Evolutionary conservation across 164 flowering plant species (phyloP), one percentile per base, ranked within the genome.

Genomic region (Liriodendron chinense): DNA sequence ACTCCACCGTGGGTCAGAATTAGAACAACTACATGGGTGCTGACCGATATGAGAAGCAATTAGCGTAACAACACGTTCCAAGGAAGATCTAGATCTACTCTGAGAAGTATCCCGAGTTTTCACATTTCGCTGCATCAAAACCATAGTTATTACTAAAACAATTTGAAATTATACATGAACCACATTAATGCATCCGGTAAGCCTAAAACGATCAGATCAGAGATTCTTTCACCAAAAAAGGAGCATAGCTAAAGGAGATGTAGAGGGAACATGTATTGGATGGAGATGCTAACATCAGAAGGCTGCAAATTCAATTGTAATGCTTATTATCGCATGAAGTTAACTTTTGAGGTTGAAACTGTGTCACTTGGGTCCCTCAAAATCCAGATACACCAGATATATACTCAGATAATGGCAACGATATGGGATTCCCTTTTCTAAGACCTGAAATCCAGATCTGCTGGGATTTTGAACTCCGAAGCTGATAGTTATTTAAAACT

Each of bases 11-110:
- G 86, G 89, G 76, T 91, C 93, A 78, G 78, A 71, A 76, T 70
- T 78, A 62, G 83, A 78, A 76, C 99, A 94, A 50, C 28, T 75
- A 78, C 94, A 89, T 21, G 87, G 88, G 73, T 64, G 74, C 77
- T 85, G 86, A 80, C 90, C 92, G 79, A 83, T 75, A 79, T 96
- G 99, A 79, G 87, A 81, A 48, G 84, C 76, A 48, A 91, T 71
- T 6, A 82, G 77, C 48, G 68, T 67, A 80, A 94, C 85, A 57
- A 90, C 80, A 66, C 74, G 88, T 82, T 94, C 98, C 83, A 94
- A 73, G 49, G 89, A 86, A 80, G 94, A 87, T 64, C 71, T 57
- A 80, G 94, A 87, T 64, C 71, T 57, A 56, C 73, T 82, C 70
- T 78, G 82, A 47, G 9, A 23, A n/a, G 80, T 24, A 75, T n/a